Conservation (phyloP, 1,284 basidiomycete genomes). For the Melanopsichium pennsylvanicum region DNA sequence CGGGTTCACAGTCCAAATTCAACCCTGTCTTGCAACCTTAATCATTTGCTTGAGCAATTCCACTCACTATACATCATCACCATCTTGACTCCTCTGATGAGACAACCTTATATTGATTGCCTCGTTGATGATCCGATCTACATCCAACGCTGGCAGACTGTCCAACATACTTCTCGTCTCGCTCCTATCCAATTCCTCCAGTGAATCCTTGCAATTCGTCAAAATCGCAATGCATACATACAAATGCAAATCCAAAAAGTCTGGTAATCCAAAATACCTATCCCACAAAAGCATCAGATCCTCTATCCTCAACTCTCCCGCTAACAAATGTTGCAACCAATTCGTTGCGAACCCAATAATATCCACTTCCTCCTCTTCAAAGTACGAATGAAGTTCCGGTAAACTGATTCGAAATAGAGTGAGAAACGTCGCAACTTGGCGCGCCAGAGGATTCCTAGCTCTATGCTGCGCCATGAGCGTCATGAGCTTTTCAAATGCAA, state of each 20-base stretch:
- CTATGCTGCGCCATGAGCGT: constrained; percentile 53
- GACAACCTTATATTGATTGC: constrained; percentile 62
- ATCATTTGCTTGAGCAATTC: background rate
- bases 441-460: constrained; percentile 47
- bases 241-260: constrained; percentile 64
- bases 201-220: constrained; percentile 64
- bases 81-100: constrained; percentile 47
- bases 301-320: constrained; percentile 61
- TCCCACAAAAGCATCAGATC: constrained; percentile 65
- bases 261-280: constrained; percentile 63
- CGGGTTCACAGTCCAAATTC: too few species aligned
- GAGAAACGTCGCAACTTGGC: constrained; percentile 62
- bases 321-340: constrained; percentile 64
- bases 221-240: constrained; percentile 66
- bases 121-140: constrained; percentile 64
- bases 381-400: constrained; percentile 65
- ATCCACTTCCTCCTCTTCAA: constrained; percentile 66
- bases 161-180: constrained; percentile 65
- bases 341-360: constrained; percentile 59
- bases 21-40: too few species aligned
- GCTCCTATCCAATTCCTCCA: constrained; percentile 65
- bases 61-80: constrained; percentile 9
- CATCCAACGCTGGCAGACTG: constrained; percentile 61
- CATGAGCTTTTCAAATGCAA: constrained; percentile 65
- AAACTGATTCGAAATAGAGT: constrained; percentile 63